Conservation (phyloP, 2,329 filamentous ascomycete genomes). For the Penicillium concentricum region DNA sequence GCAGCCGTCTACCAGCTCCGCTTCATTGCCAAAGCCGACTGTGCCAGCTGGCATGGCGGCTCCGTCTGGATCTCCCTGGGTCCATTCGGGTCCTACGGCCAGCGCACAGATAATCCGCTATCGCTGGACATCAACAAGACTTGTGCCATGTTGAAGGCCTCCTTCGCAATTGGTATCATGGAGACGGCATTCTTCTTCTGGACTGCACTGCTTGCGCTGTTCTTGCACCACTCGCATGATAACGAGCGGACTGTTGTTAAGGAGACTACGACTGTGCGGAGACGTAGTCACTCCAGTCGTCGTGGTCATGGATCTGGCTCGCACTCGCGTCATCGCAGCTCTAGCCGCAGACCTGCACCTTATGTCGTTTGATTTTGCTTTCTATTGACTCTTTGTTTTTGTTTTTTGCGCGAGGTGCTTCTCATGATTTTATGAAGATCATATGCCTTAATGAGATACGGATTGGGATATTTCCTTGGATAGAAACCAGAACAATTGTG, state of each 20-base stretch:
- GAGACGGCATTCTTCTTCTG: slow-evolving; percentile 77
- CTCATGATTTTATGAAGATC: slow-evolving; percentile 15
- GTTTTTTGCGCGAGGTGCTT: slow-evolving; percentile 1
- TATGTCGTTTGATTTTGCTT: slow-evolving; percentile 30
- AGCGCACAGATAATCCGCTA: slow-evolving; percentile 47
- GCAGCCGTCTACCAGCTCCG: slow-evolving; percentile 60
- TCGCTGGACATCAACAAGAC: slow-evolving; percentile 65
- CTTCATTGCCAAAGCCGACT: slow-evolving; percentile 62
- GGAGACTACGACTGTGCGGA: slow-evolving; percentile 36
- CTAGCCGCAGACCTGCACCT: slow-evolving; percentile 26
- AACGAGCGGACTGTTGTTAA: slow-evolving; percentile 36
- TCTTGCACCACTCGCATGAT: slow-evolving; percentile 35
- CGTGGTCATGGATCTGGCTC: slow-evolving; percentile 30
- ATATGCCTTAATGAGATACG: slow-evolving; percentile 18
- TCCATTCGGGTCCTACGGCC: slow-evolving; percentile 57
- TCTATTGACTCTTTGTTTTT: background rate
- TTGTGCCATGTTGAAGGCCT: slow-evolving; percentile 89
- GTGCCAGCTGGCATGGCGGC: slow-evolving; percentile 58
- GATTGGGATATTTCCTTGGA: background rate
- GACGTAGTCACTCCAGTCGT: slow-evolving; percentile 37
- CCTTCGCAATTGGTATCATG: slow-evolving; percentile 88
- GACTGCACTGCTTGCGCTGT: slow-evolving; percentile 67
- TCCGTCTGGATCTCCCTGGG: slow-evolving; percentile 61
- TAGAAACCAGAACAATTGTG: background rate
- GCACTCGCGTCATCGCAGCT: slow-evolving; percentile 30